A percentile compares a stretch with the other conserved stretches of the same genome.
These are phyloP conservation scores for Suillus lakei DNA, from an alignment of 768 basidiomycete species.

Conservation along the genomic window DNA sequence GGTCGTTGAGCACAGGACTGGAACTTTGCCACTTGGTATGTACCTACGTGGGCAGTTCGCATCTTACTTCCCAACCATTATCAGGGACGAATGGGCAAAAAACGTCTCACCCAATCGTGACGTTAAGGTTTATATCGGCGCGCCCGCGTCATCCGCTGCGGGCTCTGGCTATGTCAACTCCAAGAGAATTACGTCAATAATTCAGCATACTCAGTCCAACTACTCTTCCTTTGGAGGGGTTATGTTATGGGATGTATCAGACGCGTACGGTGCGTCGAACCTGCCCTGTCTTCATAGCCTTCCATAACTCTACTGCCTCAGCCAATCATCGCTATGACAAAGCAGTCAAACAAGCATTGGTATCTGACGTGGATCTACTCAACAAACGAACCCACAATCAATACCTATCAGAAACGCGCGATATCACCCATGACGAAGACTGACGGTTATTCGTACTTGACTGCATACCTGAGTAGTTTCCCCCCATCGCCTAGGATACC, in stretches of 20 bases:
- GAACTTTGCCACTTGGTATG: slow-evolving; percentile 41
- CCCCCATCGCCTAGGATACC: background rate
- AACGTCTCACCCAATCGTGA: slow-evolving; percentile 24
- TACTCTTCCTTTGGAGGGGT: slow-evolving; percentile 52
- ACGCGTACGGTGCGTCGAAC: slow-evolving; percentile 37
- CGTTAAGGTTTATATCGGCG: slow-evolving; percentile 50
- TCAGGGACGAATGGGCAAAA: slow-evolving; percentile 52
- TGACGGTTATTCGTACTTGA: background rate
- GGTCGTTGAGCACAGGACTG: slow-evolving; percentile 40
- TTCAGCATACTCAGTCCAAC: slow-evolving; percentile 38
- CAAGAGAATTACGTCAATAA: slow-evolving; percentile 36
- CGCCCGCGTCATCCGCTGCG: slow-evolving; percentile 47
- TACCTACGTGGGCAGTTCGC: background rate
- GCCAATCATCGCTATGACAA: slow-evolving; percentile 66
- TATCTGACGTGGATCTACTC: background rate
- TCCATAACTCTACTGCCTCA: slow-evolving; percentile 13
- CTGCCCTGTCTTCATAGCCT: background rate
- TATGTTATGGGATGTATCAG: slow-evolving; percentile 52
- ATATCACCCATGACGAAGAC: background rate
- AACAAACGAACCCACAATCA: background rate
- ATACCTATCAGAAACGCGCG: background rate
- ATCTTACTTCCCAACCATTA: slow-evolving; percentile 13
- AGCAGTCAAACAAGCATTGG: slow-evolving; percentile 61
- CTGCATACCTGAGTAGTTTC: background rate
- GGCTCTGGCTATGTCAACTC: slow-evolving; percentile 44